Conservation (phyloP, 305 asterid species). For the Ajuga reptans region DNA sequence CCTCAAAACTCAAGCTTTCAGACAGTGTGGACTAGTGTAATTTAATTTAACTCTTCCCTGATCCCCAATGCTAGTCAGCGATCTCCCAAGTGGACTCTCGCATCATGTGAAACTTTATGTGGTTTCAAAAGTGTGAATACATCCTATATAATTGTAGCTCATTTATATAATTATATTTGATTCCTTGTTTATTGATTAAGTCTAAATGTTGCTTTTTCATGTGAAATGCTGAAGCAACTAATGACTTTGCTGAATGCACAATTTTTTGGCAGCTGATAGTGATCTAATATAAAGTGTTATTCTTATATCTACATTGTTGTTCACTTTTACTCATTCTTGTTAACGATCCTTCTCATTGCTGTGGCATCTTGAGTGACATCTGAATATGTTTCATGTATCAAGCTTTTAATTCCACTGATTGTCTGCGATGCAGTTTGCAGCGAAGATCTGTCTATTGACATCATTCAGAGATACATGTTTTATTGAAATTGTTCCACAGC, state of each 20-base stretch:
- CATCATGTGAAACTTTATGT: background rate
- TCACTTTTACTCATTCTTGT: background rate
- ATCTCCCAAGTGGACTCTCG: background rate
- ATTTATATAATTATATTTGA: background rate
- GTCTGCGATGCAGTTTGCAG: constrained; percentile 42
- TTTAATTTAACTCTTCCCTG: too few relatives aligned
- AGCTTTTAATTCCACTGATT: background rate
- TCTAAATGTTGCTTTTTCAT: background rate
- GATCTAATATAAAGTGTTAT: background rate
- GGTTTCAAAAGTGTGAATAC: background rate
- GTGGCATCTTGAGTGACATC: constrained; percentile 1
- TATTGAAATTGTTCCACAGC: constrained; percentile 48
- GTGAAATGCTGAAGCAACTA: constrained; percentile 5
- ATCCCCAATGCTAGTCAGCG: background rate
- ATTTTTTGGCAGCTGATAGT: background rate
- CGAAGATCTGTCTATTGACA: constrained; percentile 60
- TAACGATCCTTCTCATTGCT: background rate
- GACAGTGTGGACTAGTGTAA: too few relatives aligned
- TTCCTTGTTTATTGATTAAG: background rate
- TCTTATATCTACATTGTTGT: background rate
- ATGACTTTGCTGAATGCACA: background rate
- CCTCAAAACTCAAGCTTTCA: background rate
- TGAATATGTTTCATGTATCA: constrained; percentile 10
- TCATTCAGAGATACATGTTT: constrained; percentile 69
- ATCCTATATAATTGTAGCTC: background rate